Percentiles rank a stretch among this genome's conserved stretches.
Evolutionary conservation across 129 eudicot species (phyloP).

Genomic region (Flaveria linearis): DNA sequence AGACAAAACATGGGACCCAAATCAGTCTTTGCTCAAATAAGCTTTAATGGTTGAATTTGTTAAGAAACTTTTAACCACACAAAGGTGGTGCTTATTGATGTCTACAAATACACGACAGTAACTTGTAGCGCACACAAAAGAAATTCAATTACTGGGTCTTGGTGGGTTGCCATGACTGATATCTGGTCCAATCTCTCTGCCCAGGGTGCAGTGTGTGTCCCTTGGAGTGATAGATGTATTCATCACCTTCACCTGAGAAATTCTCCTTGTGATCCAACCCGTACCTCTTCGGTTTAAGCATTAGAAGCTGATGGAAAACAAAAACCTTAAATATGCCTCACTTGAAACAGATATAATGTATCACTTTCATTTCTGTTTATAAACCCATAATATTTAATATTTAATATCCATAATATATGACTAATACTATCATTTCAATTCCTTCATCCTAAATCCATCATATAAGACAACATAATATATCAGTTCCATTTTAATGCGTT

Average conservation of each 20-base stretch:
- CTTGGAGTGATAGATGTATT: conserved; percentile 92
- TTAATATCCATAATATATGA: no score
- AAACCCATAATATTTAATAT: neutral
- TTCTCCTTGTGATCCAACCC: conserved; percentile 95
- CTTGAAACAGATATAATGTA: neutral
- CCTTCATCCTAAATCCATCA: neutral
- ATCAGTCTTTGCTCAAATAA: conserved; percentile 8
- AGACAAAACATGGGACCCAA: neutral
- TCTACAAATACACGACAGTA: neutral
- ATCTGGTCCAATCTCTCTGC: conserved; percentile 95
- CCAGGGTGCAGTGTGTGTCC: conserved; percentile 91
- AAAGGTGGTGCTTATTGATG: neutral
- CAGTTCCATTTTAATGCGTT: neutral
- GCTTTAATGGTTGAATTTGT: neutral
- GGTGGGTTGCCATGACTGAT: conserved; percentile 90
- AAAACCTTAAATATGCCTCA: neutral
- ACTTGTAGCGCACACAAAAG: neutral
- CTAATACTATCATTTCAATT: no score
- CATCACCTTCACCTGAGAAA: conserved; percentile 90
- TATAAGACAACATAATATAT: neutral
- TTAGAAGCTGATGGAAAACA: conserved; percentile 55
- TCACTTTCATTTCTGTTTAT: neutral
- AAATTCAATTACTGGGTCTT: conserved; percentile 40
- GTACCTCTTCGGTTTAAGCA: conserved; percentile 87
- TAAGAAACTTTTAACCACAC: neutral